Evolutionary conservation across 352 stramenopile species (phyloP), one percentile per base, ranked within the genome.

Genomic region (Phytophthora gonapodyides): DNA sequence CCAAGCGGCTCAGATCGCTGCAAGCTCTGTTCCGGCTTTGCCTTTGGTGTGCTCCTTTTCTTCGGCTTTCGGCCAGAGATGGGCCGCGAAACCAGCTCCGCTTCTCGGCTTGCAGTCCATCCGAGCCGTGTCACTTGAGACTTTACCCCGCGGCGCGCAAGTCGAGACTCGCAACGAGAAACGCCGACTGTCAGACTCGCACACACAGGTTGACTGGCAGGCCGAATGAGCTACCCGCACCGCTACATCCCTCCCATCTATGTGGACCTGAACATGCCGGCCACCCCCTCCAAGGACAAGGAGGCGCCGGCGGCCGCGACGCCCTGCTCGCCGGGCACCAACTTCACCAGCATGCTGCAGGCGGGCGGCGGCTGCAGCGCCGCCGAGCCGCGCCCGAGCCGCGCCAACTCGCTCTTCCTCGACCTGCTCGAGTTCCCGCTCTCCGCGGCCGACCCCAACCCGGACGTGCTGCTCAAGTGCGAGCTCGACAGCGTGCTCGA

Each of bases 221-320:
- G 16, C 41, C 49, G 51, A 69, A 78, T 78, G 69, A 75, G 58
- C 41, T 75, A 64, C 27, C 55, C 65, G 31, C 71, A 76, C 30
- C 71, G 71, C 30, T 80, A 63, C 53, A 71, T 80, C 41, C 53
- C 67, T 5, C 71, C 71, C 45, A 74, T 80, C 33, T 75, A 70
- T 57, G 64, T 80, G 64, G 64, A 80, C 57, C 53, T 80, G 43
- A 70, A 75, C 60, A 67, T 76, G 51, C 61, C 64, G 17, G 27
- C 51, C 11, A 69, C 71, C 27, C 64, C 66, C 24, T 51, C 47
- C 19, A 76, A 73, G 57, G 37, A 56, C 42, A 68, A 67, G 36
- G 52, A 67, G 21, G 41, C 17, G 27, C 35, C 64, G 24, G 38
- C 38, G 27, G 27, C 30, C 27, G 16, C 60, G 38, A 24, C 21